phyloP scores from a whole-genome alignment of 2,329 filamentous ascomycete genomes.

The Botrytis elliptica region DNA sequence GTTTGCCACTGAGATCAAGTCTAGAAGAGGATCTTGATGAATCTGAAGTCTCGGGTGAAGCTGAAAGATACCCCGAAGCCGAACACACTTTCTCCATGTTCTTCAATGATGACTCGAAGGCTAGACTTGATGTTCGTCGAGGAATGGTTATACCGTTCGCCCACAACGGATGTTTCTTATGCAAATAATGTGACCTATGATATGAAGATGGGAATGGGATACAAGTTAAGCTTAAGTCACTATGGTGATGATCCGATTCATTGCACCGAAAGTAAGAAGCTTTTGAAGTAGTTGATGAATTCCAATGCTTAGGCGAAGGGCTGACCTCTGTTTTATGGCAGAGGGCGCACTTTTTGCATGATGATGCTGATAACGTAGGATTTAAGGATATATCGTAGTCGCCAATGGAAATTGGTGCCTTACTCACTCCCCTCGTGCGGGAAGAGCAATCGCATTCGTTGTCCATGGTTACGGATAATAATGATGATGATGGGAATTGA shows the following conservation, averaged over 20 bases:
- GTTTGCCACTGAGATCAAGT: neutral
- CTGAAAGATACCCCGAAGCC: too few species aligned
- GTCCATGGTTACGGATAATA: constrained; percentile 19
- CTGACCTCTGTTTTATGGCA: neutral
- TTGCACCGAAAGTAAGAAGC: constrained; percentile 2
- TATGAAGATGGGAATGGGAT: neutral
- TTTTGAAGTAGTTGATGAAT: neutral
- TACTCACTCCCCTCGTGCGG: neutral
- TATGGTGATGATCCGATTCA: neutral
- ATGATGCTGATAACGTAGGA: constrained; percentile 11
- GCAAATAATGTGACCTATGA: constrained; percentile 3
- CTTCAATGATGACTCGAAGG: neutral
- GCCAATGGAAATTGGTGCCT: constrained; percentile 7
- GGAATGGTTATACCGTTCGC: constrained; percentile 4
- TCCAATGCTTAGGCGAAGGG: neutral
- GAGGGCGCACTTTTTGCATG: neutral
- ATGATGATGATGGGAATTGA: constrained; percentile 17
- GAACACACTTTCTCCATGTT: neutral
- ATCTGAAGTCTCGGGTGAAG: neutral
- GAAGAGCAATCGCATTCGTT: constrained; percentile 18
- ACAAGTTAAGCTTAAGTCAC: neutral
- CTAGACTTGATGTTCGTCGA: constrained; percentile 14
- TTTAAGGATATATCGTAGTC: constrained; percentile 13
- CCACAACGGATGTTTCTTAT: constrained; percentile 2
- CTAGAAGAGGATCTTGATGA: neutral